Conservation (phyloP, 2,329 filamentous ascomycete species). For the Zymoseptoria passerinii region DNA sequence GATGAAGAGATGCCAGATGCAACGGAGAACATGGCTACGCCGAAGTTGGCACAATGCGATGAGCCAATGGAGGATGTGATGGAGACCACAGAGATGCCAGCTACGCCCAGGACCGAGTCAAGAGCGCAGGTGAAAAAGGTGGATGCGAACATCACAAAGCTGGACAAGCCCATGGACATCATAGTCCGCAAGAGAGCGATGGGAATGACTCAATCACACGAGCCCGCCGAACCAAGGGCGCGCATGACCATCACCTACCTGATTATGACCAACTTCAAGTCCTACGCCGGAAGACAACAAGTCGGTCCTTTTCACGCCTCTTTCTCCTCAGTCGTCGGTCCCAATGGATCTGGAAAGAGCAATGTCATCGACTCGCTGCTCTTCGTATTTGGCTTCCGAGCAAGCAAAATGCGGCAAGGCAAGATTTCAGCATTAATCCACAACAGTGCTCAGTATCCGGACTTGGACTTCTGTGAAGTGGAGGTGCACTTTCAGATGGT, state of each 20-base stretch:
- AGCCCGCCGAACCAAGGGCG: slow-evolving; percentile 68
- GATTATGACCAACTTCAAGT: slow-evolving; percentile 95
- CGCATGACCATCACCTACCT: slow-evolving; percentile 90
- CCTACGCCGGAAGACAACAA: slow-evolving; percentile 89
- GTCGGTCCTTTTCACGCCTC: slow-evolving; percentile 95
- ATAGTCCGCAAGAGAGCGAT: slow-evolving; percentile 75
- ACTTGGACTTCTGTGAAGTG: slow-evolving; percentile 87
- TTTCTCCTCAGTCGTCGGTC: slow-evolving; percentile 94
- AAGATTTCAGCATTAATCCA: slow-evolving; percentile 97
- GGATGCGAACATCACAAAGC: slow-evolving; percentile 64
- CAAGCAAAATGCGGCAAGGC: slow-evolving; percentile 98
- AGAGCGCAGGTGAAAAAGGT: slow-evolving; percentile 55
- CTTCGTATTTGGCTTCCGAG: slow-evolving; percentile 98
- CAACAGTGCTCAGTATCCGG: slow-evolving; percentile 80
- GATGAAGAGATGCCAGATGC: slow-evolving; percentile 14
- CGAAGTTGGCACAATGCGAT: slow-evolving; percentile 10
- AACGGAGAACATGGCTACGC: slow-evolving; percentile 15
- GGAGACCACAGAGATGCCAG: slow-evolving; percentile 11
- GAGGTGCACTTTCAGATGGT: slow-evolving; percentile 96
- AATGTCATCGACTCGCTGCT: slow-evolving; percentile 97
- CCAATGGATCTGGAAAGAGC: slow-evolving; percentile 96
- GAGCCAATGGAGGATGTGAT: slow-evolving; percentile 39
- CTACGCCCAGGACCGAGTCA: slow-evolving; percentile 6
- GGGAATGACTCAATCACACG: slow-evolving; percentile 54
- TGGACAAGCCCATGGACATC: slow-evolving; percentile 91